Conservation (phyloP, 257 asterid genomes). For the Eustoma russellianum region DNA sequence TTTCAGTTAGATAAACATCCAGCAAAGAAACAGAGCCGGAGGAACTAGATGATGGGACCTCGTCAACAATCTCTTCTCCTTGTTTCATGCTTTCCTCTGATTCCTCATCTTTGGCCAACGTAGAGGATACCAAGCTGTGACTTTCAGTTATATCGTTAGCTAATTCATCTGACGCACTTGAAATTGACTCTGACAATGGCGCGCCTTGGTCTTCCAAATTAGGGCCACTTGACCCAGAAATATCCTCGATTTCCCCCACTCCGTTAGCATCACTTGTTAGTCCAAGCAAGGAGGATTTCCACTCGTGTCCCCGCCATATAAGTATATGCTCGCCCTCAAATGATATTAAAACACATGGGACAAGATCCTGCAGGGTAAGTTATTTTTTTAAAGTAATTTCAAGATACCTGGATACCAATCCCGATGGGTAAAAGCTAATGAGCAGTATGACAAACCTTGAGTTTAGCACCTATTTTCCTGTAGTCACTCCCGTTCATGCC, state of each 20-base stretch:
- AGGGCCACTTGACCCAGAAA: conserved; percentile 12
- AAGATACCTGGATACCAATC: neutral
- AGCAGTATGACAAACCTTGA: conserved; percentile 39
- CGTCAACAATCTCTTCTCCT: conserved; percentile 16
- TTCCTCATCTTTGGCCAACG: conserved; percentile 19
- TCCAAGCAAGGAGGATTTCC: conserved; percentile 52
- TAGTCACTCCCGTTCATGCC: conserved; percentile 83
- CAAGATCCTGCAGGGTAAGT: conserved; percentile 66
- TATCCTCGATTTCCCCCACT: conserved; percentile 20
- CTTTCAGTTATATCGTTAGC: conserved; percentile 11
- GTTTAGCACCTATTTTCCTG: conserved; percentile 85
- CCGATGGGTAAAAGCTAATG: neutral
- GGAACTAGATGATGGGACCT: conserved; percentile 12
- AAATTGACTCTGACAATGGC: conserved; percentile 13
- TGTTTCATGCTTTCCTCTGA: conserved; percentile 13
- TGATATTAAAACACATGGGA: conserved; percentile 81
- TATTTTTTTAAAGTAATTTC: neutral
- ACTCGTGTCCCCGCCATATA: conserved; percentile 75
- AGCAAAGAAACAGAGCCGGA: conserved; percentile 14
- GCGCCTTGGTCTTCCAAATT: conserved; percentile 11
- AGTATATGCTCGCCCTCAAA: conserved; percentile 83
- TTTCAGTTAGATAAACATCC: conserved; percentile 13
- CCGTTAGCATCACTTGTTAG: conserved; percentile 21
- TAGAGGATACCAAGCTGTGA: conserved; percentile 15
- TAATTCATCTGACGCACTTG: conserved; percentile 17